Evolutionary conservation across 148 eudicot genomes (phyloP).

Genomic region (Vaccinium myrtillus): DNA sequence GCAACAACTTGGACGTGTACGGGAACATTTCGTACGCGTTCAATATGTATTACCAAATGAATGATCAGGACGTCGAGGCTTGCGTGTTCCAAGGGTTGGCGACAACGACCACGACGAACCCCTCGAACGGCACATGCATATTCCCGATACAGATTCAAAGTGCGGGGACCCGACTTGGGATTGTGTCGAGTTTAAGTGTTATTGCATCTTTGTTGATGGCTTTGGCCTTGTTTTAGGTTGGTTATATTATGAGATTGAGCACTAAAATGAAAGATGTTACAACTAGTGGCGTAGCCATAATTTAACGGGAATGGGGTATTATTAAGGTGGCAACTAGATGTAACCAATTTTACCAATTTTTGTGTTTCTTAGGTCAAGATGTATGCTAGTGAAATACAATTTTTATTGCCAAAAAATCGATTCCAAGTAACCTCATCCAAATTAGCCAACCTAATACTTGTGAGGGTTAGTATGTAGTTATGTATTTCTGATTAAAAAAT

Average conservation of each 20-base stretch:
- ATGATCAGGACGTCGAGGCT: conserved; percentile 60
- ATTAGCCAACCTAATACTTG: no score
- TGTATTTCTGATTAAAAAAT: no score
- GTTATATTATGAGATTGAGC: not conserved
- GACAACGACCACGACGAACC: conserved; percentile 29
- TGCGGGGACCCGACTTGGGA: conserved; percentile 24
- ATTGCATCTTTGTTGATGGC: conserved; percentile 18
- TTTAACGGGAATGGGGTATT: no score
- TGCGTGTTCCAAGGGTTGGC: conserved; percentile 65
- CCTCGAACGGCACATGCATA: conserved; percentile 31
- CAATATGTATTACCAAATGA: conserved; percentile 77
- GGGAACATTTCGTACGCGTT: conserved; percentile 78
- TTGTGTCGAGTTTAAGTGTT: not conserved
- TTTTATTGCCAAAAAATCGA: no score
- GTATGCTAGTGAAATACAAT: no score
- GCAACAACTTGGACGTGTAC: conserved; percentile 52
- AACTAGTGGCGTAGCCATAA: no score
- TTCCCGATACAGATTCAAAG: conserved; percentile 55
- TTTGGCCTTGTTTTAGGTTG: conserved; percentile 26
- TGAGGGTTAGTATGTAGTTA: no score
- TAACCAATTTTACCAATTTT: no score
- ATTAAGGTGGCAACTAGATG: no score
- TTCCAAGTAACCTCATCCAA: no score
- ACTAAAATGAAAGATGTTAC: not conserved
- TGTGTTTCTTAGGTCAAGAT: no score